Evolutionary conservation across 2,329 filamentous ascomycete species (phyloP), one percentile per base, ranked within the genome.

Genomic region (Trichophaea hybrida): DNA sequence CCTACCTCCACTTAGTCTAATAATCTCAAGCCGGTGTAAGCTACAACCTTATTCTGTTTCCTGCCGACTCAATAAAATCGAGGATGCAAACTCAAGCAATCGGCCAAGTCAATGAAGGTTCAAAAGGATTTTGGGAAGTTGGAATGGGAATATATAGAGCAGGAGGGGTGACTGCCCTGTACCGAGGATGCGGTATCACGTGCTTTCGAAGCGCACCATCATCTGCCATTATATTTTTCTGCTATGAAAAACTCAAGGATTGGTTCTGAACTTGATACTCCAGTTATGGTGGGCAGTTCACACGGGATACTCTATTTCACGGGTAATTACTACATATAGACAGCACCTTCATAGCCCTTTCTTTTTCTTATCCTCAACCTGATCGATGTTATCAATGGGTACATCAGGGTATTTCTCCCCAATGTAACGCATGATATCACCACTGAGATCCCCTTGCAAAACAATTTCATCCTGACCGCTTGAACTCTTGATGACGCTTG

Each of bases 1-100:
- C 24, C 24, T 31, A 13, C 24, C 13, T 37, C 50, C 46, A 4
- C 10, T 10, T 50, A 2, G 10, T 50, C 46, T 32, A 61, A 24
- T 51, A 37, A 34, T 38, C 38, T n/a, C n/a, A 38, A 6, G 93
- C 91, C 2, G 93, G 93, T 57, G 86, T 96, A 75, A 84, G 83
- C 38, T 98, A 98, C 75, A 98, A 98, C 72, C 97, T 97, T 71
- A 75, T 94, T 24, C 96, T 97, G 76, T 98, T 93, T 71, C 93
- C 93, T 0, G 93, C 93, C 54, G 93, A 98, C 71, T 98, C 93
- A 0, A 85, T 98, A 75, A 98, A 98, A 75, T 94, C 87, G 15
- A 83, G 91, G 52, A 95, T 98, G 84, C 93, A 98, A 74, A 98
- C 93, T 0, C 80, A 85, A 57, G 84, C 89, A 4, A 76, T 88